phyloP scores from a whole-genome alignment of 495 filamentous ascomycete species.

The Chaetomium cochliodes region DNA sequence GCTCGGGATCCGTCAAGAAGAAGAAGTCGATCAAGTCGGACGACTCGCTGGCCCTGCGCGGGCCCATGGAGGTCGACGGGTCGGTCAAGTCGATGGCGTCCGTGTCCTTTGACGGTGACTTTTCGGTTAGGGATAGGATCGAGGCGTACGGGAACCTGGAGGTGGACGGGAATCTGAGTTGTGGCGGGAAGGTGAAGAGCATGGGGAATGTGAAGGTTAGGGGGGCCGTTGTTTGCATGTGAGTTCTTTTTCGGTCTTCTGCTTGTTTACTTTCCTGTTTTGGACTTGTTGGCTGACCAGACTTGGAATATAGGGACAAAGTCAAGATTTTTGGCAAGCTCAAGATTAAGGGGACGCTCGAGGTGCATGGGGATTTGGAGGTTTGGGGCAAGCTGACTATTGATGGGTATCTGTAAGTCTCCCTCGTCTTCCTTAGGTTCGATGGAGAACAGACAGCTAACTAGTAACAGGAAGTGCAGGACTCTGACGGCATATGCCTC shows the following conservation, averaged over 20 bases:
- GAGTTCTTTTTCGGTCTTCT: conserved; percentile 16
- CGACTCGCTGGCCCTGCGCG: conserved; percentile 32
- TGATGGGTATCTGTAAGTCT: conserved; percentile 41
- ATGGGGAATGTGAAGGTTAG: conserved; percentile 42
- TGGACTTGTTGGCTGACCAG: neutral
- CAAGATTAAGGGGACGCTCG: conserved; percentile 37
- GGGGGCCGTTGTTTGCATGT: conserved; percentile 25
- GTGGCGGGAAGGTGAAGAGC: conserved; percentile 41
- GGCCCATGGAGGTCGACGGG: conserved; percentile 42
- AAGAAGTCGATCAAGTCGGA: conserved; percentile 40
- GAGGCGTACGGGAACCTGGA: conserved; percentile 43
- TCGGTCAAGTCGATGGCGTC: conserved; percentile 41
- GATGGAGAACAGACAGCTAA: neutral
- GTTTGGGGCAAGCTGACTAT: conserved; percentile 41
- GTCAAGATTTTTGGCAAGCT: conserved; percentile 46
- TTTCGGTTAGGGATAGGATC: conserved; percentile 37
- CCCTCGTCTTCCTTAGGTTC: neutral
- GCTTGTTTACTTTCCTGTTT: neutral
- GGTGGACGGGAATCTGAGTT: conserved; percentile 35
- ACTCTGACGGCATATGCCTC: conserved; percentile 39
- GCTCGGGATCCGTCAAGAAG: conserved; percentile 21
- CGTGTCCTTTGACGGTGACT: conserved; percentile 36
- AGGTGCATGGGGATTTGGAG: conserved; percentile 39
- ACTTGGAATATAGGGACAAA: conserved; percentile 31
- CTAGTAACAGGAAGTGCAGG: conserved; percentile 36